Base-by-base conservation (phyloP, 2,329 filamentous ascomycete species). In the Neonectria punicea region DNA sequence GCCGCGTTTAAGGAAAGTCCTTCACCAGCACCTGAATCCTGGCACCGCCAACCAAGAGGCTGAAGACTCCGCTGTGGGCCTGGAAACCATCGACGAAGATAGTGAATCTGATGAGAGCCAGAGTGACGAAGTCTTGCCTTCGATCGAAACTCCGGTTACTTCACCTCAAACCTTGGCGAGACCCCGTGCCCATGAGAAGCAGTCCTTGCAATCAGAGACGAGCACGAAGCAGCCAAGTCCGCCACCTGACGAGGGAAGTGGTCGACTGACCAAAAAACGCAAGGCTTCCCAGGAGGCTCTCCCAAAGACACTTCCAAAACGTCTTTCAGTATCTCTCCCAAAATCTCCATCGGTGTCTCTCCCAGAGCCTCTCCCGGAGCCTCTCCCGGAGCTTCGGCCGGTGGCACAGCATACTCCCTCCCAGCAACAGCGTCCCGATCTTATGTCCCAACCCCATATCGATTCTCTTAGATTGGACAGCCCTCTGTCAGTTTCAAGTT, bases 101-200 rank as follows among this genome's bases (percentile, higher is more conserved):
- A 16, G 34, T 11, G 20, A 34, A 9, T 7, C 9, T 32, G 25
- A 49, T 22, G 22, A 22, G 22, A 16, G 1, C 25, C 28, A 22
- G 14, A 18, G n/a, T 8, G 30, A 58, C 1, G 28, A 14, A 5
- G 30, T 25, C 14, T 14, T 65, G 13, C 49, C 58, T 5, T 61
- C 63, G 0, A 50, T 58, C 7, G 63, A 58, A 20, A 62, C 46
- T 10, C 59, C 60, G 5, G 13, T 53, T 4, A 20, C 28, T 2
- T 25, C 53, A 3, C 60, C 53, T 11, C 22, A 46, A 20, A 36
- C 30, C 3, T 9, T 22, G 16, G 18, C 13, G 28, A 3, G 39
- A 8, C 53, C 44, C 7, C 9, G 46, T 22, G 22, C 22, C 4
- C 22, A 22, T 22, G 22, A 22, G 22, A 22, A 22, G 22, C 22